Evolutionary conservation across 371 early-diverging fungal species (phyloP), one percentile per base, ranked within the genome.

Genomic region (Smittium culicis): DNA sequence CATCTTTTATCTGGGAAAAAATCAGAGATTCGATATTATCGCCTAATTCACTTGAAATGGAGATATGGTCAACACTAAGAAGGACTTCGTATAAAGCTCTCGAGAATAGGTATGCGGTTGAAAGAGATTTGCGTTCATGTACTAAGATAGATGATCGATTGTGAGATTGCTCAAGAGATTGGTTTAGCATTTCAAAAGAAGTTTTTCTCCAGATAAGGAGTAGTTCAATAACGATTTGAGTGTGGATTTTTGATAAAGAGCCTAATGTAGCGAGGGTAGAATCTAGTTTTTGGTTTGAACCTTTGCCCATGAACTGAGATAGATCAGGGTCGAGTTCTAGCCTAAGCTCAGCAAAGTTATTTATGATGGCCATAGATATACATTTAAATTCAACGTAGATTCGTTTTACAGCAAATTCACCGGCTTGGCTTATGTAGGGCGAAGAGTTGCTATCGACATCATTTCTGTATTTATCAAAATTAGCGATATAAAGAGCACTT

Each of bases 11-110:
- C 72, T 94, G 96, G 30, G 81, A 85, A 74, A 97, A 96, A 29
- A 93, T 89, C 57, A 94, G 85, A 70, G 92, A 92, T 74, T 96
- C 98, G 33, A 96, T 77, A 64, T 89, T 88, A 45, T 83, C 85
- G 0, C 92, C 96, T n/a, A 93, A 77, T 54, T 92, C 91, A 35
- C 90, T 87, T 2, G 88, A 85, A 32, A 95, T 67, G 0, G 87
- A 82, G 31, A 85, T 85, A 5, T 86, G 79, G 35, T 85, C 83
- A 14, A 93, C 78, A 35, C 85, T 81, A 55, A 80, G 80, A 1
- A 94, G 85, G 61, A 97, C 88, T 68, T 88, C 92, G 28, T 90
- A 87, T 66, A 96, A 75, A 0, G 88, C 85, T 0, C 94, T 83
- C 68, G 93, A 91, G 54, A 95, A 77, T 55, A 97, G 89, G 74